Evolutionary conservation across 148 eudicot species (phyloP), one percentile per base, ranked within the genome.

Genomic region (Vaccinium myrtillus): DNA sequence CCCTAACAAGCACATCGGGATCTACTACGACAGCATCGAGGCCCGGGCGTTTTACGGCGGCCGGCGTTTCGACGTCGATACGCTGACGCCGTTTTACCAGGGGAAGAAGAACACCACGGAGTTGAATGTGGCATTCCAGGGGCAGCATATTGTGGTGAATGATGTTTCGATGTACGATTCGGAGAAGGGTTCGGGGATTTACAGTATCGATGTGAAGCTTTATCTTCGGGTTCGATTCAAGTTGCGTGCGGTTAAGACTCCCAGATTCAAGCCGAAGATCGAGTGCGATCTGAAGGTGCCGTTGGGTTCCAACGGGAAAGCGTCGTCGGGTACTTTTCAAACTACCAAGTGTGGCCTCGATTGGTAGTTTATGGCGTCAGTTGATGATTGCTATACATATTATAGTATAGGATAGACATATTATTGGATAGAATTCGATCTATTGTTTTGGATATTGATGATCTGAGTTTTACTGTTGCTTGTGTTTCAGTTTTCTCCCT

Each of bases 251-350:
- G 65, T 91, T 10, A 93, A 93, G 73, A 87, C 92, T 67, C 85
- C 91, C 1, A 92, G 87, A 39, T 76, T 82, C 27, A 87, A 83
- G 88, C 88, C 91, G n/a, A 89, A 85, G 88, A 85, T 93, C 48
- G 84, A 91, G 80, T 95, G 98, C 82, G 89, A 91, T 81, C 74
- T 95, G 90, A 88, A 91, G 82, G 87, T 95, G 49, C 98, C 96
- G 12, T 85, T 92, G 91, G 77, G 51, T 16, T 82, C 89, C 4
- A 70, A 86, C 43, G 90, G 88, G 18, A 84, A 30, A 78, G 71
- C 88, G 0, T 58, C 88, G 0, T 58, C 90, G 8, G 78, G 71
- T 0, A 77, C 12, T 19, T 95, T 91, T 85, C 85, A 95, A 81
- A 71, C 84, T 25, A 90, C 85, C 16, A 89, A 78, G 79, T 95